A percentile compares a stretch with the other conserved stretches of the same genome.
These are phyloP conservation scores for Allomyces arbusculus DNA, from an alignment of 192 early-diverging fungal genomes.

Conservation along the genomic window DNA sequence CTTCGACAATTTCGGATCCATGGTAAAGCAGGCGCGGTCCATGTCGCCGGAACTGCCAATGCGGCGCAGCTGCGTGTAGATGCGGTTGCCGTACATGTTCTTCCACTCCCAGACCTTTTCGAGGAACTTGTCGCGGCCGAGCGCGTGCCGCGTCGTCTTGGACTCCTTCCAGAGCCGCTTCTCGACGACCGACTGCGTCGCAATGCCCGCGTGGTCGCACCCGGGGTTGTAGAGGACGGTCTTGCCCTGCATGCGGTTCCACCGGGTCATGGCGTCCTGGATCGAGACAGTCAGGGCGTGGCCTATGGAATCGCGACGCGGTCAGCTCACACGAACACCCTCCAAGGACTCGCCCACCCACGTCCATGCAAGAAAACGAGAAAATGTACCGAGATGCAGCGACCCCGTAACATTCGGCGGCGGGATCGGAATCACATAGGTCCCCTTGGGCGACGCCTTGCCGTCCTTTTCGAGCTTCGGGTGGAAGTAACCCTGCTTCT, in stretches of 20 bases:
- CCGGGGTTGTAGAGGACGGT: conserved; percentile 87
- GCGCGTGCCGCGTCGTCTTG: conserved; percentile 65
- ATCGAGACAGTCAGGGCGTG: conserved; percentile 87
- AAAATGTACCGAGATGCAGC: conserved; percentile 49
- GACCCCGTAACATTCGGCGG: conserved; percentile 98
- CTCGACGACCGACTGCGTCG: conserved; percentile 92
- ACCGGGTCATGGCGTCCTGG: conserved; percentile 80
- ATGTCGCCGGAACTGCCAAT: conserved; percentile 87
- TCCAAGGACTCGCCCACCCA: no score
- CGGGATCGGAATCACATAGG: conserved; percentile 82
- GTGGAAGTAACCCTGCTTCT: conserved; percentile 74
- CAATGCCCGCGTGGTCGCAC: conserved; percentile 92
- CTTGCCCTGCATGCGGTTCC: conserved; percentile 96
- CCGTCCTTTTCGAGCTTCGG: conserved; percentile 56
- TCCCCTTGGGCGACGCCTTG: conserved; percentile 47
- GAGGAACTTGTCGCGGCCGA: conserved; percentile 79
- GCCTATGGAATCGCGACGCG: conserved; percentile 10
- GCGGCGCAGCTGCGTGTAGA: conserved; percentile 72
- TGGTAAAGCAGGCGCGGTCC: conserved; percentile 76
- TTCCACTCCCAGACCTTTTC: conserved; percentile 92
- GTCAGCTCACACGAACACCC: no score
- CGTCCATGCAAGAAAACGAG: not conserved
- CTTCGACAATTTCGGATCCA: conserved; percentile 57
- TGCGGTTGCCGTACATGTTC: conserved; percentile 55
- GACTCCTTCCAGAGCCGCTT: conserved; percentile 77